Conservation (phyloP, 495 filamentous ascomycete genomes). For the Filosporella fistucella region DNA sequence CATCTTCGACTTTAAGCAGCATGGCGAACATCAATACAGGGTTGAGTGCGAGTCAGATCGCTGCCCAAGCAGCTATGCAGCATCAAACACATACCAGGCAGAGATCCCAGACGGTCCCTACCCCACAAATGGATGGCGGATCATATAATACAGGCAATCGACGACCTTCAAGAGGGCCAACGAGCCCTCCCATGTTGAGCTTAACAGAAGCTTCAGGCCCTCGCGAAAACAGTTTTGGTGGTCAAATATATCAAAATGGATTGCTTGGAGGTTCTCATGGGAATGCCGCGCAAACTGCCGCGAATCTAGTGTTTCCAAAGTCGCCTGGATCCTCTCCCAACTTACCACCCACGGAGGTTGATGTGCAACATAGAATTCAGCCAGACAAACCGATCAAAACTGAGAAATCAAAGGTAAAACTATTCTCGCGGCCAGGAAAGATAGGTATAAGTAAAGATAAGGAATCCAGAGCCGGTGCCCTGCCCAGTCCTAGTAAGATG, state of each 20-base stretch:
- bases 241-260: constrained; percentile 61
- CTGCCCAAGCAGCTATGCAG: constrained; percentile 87
- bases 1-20: constrained; percentile 37
- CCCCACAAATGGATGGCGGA: constrained; percentile 35
- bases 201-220: constrained; percentile 50
- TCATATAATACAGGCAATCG: constrained; percentile 9
- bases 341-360: constrained; percentile 29
- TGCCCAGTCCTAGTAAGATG: constrained; percentile 82
- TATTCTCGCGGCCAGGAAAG: constrained; percentile 86
- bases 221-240: constrained; percentile 45
- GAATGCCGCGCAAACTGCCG: constrained; percentile 73
- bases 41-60: constrained; percentile 80
- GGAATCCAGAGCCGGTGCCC: constrained; percentile 62
- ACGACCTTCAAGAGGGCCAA: constrained; percentile 18
- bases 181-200: constrained; percentile 50
- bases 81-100: constrained; percentile 60
- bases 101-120: constrained; percentile 64
- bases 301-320: constrained; percentile 81
- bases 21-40: constrained; percentile 30
- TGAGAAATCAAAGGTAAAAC: constrained; percentile 85
- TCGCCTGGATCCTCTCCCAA: constrained; percentile 47
- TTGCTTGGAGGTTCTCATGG: constrained; percentile 55
- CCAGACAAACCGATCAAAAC: constrained; percentile 64
- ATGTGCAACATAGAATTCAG: constrained; percentile 20
- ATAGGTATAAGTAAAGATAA: constrained; percentile 74